Base-by-base conservation (phyloP, 768 basidiomycete species). In the Erythrobasidium yunnanense region DNA sequence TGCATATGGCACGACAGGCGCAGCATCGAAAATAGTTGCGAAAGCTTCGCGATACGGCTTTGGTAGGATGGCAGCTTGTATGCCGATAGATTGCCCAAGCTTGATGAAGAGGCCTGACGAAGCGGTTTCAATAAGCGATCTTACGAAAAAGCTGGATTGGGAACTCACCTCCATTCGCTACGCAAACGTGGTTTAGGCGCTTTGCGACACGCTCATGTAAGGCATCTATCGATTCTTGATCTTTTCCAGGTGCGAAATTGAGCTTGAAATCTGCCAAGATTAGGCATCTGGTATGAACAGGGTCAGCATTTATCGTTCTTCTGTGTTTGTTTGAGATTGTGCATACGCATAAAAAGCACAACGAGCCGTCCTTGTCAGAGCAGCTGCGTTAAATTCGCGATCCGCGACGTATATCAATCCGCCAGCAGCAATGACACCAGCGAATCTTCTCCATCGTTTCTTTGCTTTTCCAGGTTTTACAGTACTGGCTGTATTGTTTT, bases 171-270 rank as follows among this genome's bases (percentile, higher is more conserved):
- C 88, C 87, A 76, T 93, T 93, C 42, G 82, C 82, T 0, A 83
- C 85, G 71, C 90, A 83, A 50, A 95, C 80, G 73, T 85, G 77
- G 68, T 83, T 85, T 66, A 96, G 78, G 57, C 89, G 79, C 20
- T 84, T 79, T 0, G 89, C 90, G 8, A 91, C 88, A 47, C 92
- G 83, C 69, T 87, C 83, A 69, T 96, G 92, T 1, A 96, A 78
- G 27, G 83, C 80, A 4, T 87, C 86, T 72, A 93, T 91, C 55
- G 79, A 76, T 27, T 87, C 83, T 0, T 82, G 83, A 66, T 85
- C 85, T 23, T 76, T 74, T 51, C 81, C 81, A 0, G 85, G 84
- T 7, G 80, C 84, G 71, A 93, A 95, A 77, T 92, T 91, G 55
- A 86, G 75, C 73, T 96, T 95, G 78, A 91, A 93, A 78, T 88